Evolutionary conservation across 768 basidiomycete genomes (phyloP).

Genomic region (Hygrophoropsis aurantiaca): DNA sequence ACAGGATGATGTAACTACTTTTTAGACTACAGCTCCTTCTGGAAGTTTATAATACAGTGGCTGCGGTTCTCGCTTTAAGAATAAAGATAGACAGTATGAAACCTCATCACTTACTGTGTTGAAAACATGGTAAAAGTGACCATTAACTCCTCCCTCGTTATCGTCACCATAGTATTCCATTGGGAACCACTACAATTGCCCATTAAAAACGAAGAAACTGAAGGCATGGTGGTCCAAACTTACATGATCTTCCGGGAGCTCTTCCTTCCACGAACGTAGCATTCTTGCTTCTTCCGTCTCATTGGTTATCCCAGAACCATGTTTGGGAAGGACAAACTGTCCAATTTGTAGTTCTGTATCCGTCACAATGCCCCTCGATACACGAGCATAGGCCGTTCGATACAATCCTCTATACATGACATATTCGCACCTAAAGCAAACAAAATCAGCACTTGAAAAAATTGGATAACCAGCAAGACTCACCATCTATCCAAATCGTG

Average conservation of each 20-base stretch:
- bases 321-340: constrained; percentile 74
- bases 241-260: constrained; percentile 64
- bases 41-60: constrained; percentile 57
- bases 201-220: background rate
- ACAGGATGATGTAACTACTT: constrained; percentile 4
- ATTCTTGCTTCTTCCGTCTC: constrained; percentile 65
- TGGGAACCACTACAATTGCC: constrained; percentile 65
- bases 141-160: constrained; percentile 56
- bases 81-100: background rate
- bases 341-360: constrained; percentile 91
- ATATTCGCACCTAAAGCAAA: constrained; percentile 75
- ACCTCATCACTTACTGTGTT: constrained; percentile 47
- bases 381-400: constrained; percentile 76
- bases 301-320: constrained; percentile 52
- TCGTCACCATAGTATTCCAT: constrained; percentile 64
- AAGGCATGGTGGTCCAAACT: constrained; percentile 19
- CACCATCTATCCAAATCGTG: constrained; percentile 74
- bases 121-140: constrained; percentile 80
- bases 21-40: constrained; percentile 39
- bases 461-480: constrained; percentile 9
- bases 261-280: constrained; percentile 63
- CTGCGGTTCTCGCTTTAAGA: constrained; percentile 21
- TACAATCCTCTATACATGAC: constrained; percentile 82
- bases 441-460: background rate
- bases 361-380: constrained; percentile 81